phyloP scores from a whole-genome alignment of 768 basidiomycete genomes.

The Clitopilus passeckerianus region DNA sequence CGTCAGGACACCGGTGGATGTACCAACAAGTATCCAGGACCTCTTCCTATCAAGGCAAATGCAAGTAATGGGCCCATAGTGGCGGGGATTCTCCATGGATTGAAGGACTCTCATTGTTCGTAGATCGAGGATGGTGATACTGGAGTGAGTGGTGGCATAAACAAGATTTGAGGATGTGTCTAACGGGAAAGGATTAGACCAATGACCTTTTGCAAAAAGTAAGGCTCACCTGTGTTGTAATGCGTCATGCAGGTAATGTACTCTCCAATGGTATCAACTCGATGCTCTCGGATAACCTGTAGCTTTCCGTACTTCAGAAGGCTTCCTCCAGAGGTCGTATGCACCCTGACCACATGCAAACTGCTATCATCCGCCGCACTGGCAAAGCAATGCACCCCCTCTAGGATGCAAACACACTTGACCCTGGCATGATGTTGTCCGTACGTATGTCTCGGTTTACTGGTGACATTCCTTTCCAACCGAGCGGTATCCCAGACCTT shows the following conservation, averaged over 20 bases:
- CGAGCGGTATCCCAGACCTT: conserved; percentile 91
- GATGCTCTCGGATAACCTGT: conserved; percentile 77
- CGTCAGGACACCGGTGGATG: conserved; percentile 76
- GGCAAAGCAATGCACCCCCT: conserved; percentile 86
- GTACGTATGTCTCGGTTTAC: conserved; percentile 72
- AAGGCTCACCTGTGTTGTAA: conserved; percentile 61
- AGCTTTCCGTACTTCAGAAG: conserved; percentile 83
- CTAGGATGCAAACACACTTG: conserved; percentile 73
- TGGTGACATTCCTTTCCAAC: conserved; percentile 91
- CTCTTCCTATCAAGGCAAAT: conserved; percentile 81
- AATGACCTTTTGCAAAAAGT: neutral
- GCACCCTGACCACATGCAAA: conserved; percentile 79
- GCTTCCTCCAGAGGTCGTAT: conserved; percentile 59
- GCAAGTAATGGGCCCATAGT: conserved; percentile 82
- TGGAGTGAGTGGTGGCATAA: conserved; percentile 79
- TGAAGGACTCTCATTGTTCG: conserved; percentile 77
- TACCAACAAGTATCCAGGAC: conserved; percentile 88
- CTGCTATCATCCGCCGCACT: conserved; percentile 83
- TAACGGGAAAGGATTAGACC: neutral
- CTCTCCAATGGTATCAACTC: conserved; percentile 66
- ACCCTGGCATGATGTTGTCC: conserved; percentile 55
- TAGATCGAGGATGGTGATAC: conserved; percentile 74
- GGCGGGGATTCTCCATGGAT: conserved; percentile 77
- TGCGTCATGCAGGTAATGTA: conserved; percentile 83
- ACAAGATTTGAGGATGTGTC: conserved; percentile 80